Conservation (phyloP, 768 basidiomycete genomes). For the Calocera cornea region DNA sequence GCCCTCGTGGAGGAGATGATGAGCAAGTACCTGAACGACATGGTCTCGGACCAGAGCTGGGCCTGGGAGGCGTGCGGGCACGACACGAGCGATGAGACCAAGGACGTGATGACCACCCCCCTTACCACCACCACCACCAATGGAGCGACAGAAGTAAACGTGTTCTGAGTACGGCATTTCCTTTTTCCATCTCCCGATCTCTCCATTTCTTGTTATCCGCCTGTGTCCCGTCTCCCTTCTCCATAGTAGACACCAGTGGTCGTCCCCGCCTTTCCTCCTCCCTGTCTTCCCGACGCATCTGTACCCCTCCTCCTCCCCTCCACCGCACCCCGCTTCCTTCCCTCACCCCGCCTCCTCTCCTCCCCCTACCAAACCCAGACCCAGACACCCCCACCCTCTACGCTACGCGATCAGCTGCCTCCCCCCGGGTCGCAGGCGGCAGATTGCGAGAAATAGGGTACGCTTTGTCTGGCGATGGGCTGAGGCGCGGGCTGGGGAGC, state of each 20-base stretch:
- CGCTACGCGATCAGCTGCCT: neutral
- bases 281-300: neutral
- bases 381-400: no score
- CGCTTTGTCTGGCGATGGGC: neutral
- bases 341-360: neutral
- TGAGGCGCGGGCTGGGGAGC: neutral
- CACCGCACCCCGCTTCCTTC: neutral
- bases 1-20: conserved; percentile 4
- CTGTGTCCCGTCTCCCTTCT: neutral
- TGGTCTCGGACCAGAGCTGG: conserved; percentile 6
- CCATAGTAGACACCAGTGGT: no score
- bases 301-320: no score
- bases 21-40: conserved; percentile 4
- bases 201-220: neutral
- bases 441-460: neutral
- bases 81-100: neutral
- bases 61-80: conserved; percentile 5
- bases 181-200: no score
- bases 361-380: no score
- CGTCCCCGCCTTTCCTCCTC: no score
- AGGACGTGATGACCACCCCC: neutral
- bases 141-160: conserved; percentile 4
- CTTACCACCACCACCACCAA: neutral
- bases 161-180: conserved; percentile 4
- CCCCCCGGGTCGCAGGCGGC: conserved; percentile 2